Percentiles rank a stretch among this genome's conserved stretches.
These are phyloP conservation scores for Solanum hybrid DNA, from an alignment of 305 asterid genomes.

Conservation along the genomic window DNA sequence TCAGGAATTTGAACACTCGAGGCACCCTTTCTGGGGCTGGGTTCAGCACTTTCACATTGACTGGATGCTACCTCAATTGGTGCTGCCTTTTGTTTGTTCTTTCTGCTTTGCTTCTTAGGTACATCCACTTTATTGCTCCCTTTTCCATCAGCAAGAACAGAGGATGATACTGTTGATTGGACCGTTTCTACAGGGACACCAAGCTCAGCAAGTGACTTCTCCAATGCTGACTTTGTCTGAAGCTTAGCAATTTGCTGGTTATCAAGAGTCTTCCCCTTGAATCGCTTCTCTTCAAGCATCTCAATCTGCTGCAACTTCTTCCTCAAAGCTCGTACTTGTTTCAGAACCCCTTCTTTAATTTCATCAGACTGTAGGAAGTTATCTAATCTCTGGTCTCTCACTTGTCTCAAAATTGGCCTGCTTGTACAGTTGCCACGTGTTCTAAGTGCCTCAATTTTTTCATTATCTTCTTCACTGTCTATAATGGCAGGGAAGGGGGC, in stretches of 20 bases:
- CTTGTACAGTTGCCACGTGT: slow-evolving; percentile 37
- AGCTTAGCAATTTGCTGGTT: slow-evolving; percentile 83
- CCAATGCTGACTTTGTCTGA: slow-evolving; percentile 50
- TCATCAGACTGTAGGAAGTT: slow-evolving; percentile 58
- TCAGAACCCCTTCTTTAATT: slow-evolving; percentile 41
- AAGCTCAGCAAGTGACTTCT: slow-evolving; percentile 68
- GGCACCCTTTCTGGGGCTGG: slow-evolving; percentile 28
- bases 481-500: slow-evolving; percentile 79
- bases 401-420: slow-evolving; percentile 27
- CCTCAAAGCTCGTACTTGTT: slow-evolving; percentile 70
- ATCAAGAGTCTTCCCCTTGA: slow-evolving; percentile 63
- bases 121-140: slow-evolving; percentile 33
- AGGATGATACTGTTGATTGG: slow-evolving; percentile 30
- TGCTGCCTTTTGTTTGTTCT: slow-evolving; percentile 47
- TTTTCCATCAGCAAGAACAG: slow-evolving; percentile 40
- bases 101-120: slow-evolving; percentile 60
- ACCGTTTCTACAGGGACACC: slow-evolving; percentile 57
- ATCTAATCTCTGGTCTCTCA: slow-evolving; percentile 37
- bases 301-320: slow-evolving; percentile 96
- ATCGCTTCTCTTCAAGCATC: slow-evolving; percentile 74
- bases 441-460: slow-evolving; percentile 40
- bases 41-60: slow-evolving; percentile 28
- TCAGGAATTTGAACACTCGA: slow-evolving; percentile 30
- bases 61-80: slow-evolving; percentile 35
- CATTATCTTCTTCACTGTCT: slow-evolving; percentile 74